These are phyloP conservation scores for Fraxinus pennsylvanica DNA, from an alignment of 257 asterid genomes.

Conservation along the genomic window DNA sequence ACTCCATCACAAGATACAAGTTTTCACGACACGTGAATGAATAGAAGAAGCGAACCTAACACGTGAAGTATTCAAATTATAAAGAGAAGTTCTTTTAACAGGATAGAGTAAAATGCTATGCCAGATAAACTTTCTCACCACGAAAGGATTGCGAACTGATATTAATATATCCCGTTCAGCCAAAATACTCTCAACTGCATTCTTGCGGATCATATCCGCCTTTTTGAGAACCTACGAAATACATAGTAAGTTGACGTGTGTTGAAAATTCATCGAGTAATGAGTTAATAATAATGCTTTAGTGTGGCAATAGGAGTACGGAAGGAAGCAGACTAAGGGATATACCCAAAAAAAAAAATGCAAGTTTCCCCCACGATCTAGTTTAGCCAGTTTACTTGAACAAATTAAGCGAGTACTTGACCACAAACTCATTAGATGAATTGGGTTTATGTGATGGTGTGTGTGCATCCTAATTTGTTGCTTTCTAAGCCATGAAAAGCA, in stretches of 20 bases:
- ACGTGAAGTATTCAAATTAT: constrained; percentile 30
- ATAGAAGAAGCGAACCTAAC: constrained; percentile 94
- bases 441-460: neutral
- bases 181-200: constrained; percentile 98
- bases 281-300: neutral
- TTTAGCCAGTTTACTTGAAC: neutral
- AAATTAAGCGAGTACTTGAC: neutral
- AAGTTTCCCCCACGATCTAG: neutral
- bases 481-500: neutral
- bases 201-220: constrained; percentile 98
- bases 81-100: constrained; percentile 23
- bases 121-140: constrained; percentile 68
- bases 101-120: constrained; percentile 23
- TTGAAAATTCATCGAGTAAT: neutral
- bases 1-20: constrained; percentile 98
- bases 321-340: neutral
- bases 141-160: constrained; percentile 98
- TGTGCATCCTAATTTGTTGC: neutral
- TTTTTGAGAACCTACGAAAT: constrained; percentile 79
- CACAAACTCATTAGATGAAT: neutral
- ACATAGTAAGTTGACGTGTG: constrained; percentile 12
- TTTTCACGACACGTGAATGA: constrained; percentile 99
- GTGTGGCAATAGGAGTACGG: neutral
- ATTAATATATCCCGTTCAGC: constrained; percentile 98
- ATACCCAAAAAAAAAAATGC: neutral